phyloP scores from a whole-genome alignment of 2,329 filamentous ascomycete species.

The Sarocladium kiliense region DNA sequence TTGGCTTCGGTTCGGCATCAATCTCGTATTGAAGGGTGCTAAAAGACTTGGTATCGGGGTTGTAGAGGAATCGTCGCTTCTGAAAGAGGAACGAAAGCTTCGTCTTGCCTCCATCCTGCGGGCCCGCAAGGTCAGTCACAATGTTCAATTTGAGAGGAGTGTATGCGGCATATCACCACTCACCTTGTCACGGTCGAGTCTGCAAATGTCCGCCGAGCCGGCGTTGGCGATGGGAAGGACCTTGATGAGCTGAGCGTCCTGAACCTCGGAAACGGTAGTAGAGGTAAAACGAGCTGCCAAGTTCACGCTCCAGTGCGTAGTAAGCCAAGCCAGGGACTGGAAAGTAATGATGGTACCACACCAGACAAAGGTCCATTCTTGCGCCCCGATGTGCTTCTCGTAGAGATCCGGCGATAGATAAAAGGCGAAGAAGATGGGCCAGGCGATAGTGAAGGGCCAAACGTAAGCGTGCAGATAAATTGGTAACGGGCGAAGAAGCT shows the following conservation, averaged over 20 bases:
- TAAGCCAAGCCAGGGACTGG: constrained; percentile 88
- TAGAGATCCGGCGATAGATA: constrained; percentile 83
- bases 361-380: constrained; percentile 98
- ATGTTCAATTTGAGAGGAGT: not conserved
- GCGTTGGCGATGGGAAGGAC: constrained; percentile 87
- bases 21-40: constrained; percentile 77
- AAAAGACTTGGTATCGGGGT: constrained; percentile 67
- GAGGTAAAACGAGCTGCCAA: constrained; percentile 78
- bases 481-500: constrained; percentile 82
- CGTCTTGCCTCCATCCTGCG: constrained; percentile 63
- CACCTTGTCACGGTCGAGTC: constrained; percentile 69
- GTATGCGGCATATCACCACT: constrained; percentile 10
- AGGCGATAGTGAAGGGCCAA: constrained; percentile 87
- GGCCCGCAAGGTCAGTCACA: not conserved
- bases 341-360: constrained; percentile 79
- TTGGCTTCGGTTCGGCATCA: constrained; percentile 79
- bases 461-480: constrained; percentile 79
- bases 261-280: constrained; percentile 61
- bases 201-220: constrained; percentile 82
- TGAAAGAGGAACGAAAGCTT: constrained; percentile 92
- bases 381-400: constrained; percentile 83
- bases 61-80: constrained; percentile 91
- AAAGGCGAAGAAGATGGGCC: constrained; percentile 86
- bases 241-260: constrained; percentile 82
- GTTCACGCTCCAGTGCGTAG: constrained; percentile 96